A percentile compares a stretch with the other conserved stretches of the same genome.
Conservation (phyloP, 148 eudicot genomes). For the Spergularia marina region DNA sequence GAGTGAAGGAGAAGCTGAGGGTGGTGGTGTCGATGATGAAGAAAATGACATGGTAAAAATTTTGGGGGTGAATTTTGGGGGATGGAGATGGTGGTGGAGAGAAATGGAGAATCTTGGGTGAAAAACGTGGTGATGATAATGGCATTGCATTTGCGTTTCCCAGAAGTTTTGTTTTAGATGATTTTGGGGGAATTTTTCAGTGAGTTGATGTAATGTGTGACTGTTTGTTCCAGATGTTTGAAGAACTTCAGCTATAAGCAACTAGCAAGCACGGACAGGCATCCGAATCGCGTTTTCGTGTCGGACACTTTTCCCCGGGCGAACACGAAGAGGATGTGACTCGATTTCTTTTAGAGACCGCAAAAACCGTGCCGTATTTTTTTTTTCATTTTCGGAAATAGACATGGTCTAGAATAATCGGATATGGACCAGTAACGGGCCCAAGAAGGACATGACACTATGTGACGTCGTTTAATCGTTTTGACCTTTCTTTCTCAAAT, state of each 20-base stretch:
- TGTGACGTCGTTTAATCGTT: too few species aligned
- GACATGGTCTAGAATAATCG: too few species aligned
- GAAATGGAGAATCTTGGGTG: conserved; percentile 15
- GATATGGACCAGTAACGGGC: too few species aligned
- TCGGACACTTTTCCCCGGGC: too few species aligned
- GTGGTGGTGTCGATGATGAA: conserved; percentile 30
- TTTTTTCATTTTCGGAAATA: too few species aligned
- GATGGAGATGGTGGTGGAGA: conserved; percentile 19
- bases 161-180: neutral
- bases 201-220: neutral
- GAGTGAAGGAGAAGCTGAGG: conserved; percentile 20
- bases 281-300: too few species aligned
- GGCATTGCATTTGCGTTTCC: conserved; percentile 19
- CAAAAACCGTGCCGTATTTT: too few species aligned
- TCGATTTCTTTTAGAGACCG: too few species aligned
- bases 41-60: conserved; percentile 51
- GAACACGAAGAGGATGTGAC: too few species aligned
- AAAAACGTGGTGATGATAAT: conserved; percentile 20
- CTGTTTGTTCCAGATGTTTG: conserved; percentile 15
- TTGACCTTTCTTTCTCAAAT: too few species aligned
- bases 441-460: too few species aligned
- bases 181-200: neutral
- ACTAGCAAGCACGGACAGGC: too few species aligned
- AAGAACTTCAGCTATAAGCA: neutral
- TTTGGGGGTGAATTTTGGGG: conserved; percentile 22